These are phyloP conservation scores for Paradendryphiella salina DNA, from an alignment of 2,329 filamentous ascomycete species.

Conservation along the genomic window DNA sequence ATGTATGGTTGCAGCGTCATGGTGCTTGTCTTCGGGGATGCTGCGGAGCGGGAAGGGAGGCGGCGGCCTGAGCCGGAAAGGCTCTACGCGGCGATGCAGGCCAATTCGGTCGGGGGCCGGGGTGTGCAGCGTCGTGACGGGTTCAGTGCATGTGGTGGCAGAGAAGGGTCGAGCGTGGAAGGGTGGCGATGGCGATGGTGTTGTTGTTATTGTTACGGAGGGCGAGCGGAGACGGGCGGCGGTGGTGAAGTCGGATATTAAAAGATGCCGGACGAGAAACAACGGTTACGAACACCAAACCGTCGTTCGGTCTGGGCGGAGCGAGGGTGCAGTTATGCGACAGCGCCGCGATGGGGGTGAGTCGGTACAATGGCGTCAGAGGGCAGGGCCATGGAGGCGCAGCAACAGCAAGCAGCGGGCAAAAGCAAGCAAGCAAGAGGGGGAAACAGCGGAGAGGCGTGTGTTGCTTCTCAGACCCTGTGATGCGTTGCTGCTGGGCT, in stretches of 20 bases:
- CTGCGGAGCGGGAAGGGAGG: conserved; percentile 30
- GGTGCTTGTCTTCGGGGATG: conserved; percentile 26
- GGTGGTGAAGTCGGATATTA: conserved; percentile 14
- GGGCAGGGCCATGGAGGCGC: conserved; percentile 10
- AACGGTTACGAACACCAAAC: conserved; percentile 13
- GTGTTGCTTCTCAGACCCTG: conserved; percentile 4
- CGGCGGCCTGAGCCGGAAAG: conserved; percentile 46
- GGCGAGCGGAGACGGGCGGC: conserved; percentile 20
- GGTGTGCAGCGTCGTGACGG: conserved; percentile 5
- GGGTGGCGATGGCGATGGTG: conserved; percentile 21
- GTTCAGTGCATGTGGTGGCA: conserved; percentile 11
- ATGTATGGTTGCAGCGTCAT: conserved; percentile 22
- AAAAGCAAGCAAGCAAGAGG: conserved; percentile 1
- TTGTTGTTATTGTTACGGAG: conserved; percentile 16
- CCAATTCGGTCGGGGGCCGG: conserved; percentile 33
- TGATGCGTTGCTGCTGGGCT: background rate
- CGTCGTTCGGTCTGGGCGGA: conserved; percentile 12
- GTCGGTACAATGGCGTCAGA: conserved; percentile 14
- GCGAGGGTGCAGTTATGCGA: conserved; percentile 15
- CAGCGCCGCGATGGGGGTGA: conserved; percentile 5
- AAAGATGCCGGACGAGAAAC: conserved; percentile 16
- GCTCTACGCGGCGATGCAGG: conserved; percentile 36
- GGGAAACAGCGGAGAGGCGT: conserved; percentile 5
- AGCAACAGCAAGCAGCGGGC: background rate
- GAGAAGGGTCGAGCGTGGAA: background rate